Conservation (phyloP, 768 basidiomycete genomes). For the Russula virescens region DNA sequence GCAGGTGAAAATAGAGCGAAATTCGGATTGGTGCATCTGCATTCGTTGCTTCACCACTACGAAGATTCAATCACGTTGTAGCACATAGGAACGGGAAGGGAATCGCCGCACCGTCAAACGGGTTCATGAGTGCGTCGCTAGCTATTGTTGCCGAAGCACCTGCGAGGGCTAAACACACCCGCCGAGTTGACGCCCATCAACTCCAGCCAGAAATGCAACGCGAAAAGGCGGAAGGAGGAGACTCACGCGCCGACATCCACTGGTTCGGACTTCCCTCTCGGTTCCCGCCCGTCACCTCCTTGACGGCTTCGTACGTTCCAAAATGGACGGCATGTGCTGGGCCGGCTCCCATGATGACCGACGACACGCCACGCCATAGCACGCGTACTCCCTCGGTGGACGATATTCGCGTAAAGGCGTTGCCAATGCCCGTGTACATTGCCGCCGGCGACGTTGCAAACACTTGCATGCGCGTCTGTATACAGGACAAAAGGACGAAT, state of each 20-base stretch:
- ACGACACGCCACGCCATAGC: conserved; percentile 94
- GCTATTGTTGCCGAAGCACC: conserved; percentile 94
- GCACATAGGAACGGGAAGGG: neutral
- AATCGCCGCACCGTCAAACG: conserved; percentile 81
- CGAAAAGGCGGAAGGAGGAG: conserved; percentile 9
- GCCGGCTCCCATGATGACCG: conserved; percentile 93
- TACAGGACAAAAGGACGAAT: neutral
- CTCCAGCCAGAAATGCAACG: neutral
- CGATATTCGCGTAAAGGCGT: conserved; percentile 88
- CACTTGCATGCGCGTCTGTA: conserved; percentile 98
- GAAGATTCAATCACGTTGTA: conserved; percentile 4
- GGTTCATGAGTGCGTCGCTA: conserved; percentile 98
- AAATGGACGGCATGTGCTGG: conserved; percentile 99
- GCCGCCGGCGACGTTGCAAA: conserved; percentile 81
- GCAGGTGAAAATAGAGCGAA: conserved; percentile 81
- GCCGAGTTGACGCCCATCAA: neutral
- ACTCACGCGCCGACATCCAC: conserved; percentile 83
- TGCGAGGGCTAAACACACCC: conserved; percentile 60
- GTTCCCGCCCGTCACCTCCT: conserved; percentile 89
- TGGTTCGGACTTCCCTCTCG: conserved; percentile 60
- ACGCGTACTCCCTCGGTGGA: conserved; percentile 88
- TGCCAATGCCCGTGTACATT: conserved; percentile 83
- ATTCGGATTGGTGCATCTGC: conserved; percentile 93
- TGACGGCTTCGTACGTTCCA: conserved; percentile 90
- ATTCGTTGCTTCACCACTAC: conserved; percentile 98